A percentile compares a stretch with the other conserved stretches of the same genome.
Evolutionary conservation across 2,329 filamentous ascomycete species (phyloP).

Genomic region (Scolecobasidium constrictum): DNA sequence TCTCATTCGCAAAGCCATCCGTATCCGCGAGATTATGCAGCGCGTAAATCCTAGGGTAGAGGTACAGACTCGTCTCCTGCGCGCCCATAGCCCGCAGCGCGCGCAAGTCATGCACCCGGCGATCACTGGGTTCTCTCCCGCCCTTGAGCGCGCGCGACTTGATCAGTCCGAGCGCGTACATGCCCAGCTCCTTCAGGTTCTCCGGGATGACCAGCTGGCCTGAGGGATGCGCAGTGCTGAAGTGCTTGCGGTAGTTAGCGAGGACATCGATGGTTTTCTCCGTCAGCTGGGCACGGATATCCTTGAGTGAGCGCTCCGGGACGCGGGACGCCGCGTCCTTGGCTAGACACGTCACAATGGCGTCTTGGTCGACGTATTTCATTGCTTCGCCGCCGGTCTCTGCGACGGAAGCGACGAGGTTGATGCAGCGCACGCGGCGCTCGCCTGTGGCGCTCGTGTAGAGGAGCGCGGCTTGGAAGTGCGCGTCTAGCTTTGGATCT

Average conservation of each 20-base stretch:
- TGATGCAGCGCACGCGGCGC: conserved; percentile 82
- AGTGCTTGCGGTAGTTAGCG: conserved; percentile 85
- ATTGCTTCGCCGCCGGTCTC: conserved; percentile 74
- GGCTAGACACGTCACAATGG: conserved; percentile 75
- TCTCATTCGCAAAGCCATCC: conserved; percentile 89
- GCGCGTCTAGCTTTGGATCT: conserved; percentile 90
- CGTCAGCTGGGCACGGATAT: conserved; percentile 70
- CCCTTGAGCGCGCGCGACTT: conserved; percentile 91
- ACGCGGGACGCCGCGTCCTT: conserved; percentile 92
- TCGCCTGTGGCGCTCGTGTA: conserved; percentile 89
- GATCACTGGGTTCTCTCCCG: conserved; percentile 80
- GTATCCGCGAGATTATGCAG: conserved; percentile 79
- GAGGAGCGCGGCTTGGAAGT: conserved; percentile 90
- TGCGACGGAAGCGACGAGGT: conserved; percentile 84
- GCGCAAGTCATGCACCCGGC: conserved; percentile 81
- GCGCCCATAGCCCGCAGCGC: conserved; percentile 83
- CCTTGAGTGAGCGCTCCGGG: conserved; percentile 65
- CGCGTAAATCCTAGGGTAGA: conserved; percentile 89
- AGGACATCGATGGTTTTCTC: conserved; percentile 92
- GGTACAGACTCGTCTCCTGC: conserved; percentile 76
- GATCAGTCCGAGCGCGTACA: conserved; percentile 85
- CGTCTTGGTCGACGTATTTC: conserved; percentile 93
- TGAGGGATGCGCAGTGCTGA: conserved; percentile 74
- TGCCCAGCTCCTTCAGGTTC: conserved; percentile 88
- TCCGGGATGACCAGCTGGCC: conserved; percentile 92